phyloP scores from a whole-genome alignment of 1,284 basidiomycete genomes.

The Hemileia vastatrix region DNA sequence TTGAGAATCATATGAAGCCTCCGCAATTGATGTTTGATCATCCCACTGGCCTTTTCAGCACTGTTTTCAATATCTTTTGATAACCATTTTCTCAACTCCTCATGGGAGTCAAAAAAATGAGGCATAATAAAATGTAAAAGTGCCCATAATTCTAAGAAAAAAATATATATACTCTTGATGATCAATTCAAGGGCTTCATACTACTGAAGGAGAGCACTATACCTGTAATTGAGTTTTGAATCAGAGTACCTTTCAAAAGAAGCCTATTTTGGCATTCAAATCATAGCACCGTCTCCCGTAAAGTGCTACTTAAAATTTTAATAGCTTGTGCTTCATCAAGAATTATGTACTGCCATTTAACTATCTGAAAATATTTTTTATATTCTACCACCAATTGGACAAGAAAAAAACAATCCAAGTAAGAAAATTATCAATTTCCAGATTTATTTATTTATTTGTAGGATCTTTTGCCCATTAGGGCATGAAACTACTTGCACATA shows the following conservation, averaged over 20 bases:
- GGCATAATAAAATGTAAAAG: slow-evolving; percentile 99
- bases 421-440: slow-evolving; percentile 2
- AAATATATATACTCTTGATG: slow-evolving; percentile 22
- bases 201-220: slow-evolving; percentile 30
- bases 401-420: not conserved
- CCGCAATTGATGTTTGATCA: slow-evolving; percentile 92
- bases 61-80: slow-evolving; percentile 98
- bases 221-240: slow-evolving; percentile 99
- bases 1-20: slow-evolving; percentile 98
- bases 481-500: too few relatives aligned
- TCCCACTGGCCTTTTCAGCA: slow-evolving; percentile 72
- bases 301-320: slow-evolving; percentile 91
- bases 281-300: slow-evolving; percentile 94
- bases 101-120: slow-evolving; percentile 94
- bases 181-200: not conserved
- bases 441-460: too few relatives aligned
- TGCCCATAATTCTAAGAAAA: slow-evolving; percentile 82
- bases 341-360: slow-evolving; percentile 99
- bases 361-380: slow-evolving; percentile 93
- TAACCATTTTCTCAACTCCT: slow-evolving; percentile 99
- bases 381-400: slow-evolving; percentile 74
- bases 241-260: slow-evolving; percentile 91
- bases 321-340: slow-evolving; percentile 99
- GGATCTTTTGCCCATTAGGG: too few relatives aligned
- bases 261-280: slow-evolving; percentile 95